Evolutionary conservation across 2,329 filamentous ascomycete species (phyloP), one percentile per base, ranked within the genome.

Genomic region (Talaromyces sp.): DNA sequence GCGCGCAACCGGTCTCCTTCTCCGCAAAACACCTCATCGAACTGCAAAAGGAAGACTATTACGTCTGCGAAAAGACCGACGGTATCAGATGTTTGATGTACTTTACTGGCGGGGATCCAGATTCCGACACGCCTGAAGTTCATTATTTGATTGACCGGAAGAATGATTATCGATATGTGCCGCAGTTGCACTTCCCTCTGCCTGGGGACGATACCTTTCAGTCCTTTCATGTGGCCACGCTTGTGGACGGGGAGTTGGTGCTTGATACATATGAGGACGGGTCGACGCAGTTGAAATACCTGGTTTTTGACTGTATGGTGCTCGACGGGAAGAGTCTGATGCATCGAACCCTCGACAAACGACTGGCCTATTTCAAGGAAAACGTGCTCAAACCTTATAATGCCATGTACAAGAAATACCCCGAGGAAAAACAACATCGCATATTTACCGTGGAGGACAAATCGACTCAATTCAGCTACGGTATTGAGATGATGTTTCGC

Each of bases 61-160:
- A 92, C 71, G 89, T 99, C 63, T 97, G 93, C 79, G 94, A 99
- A 76, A 99, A 99, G 78, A 96, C 93, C 1, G 94, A 99, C 70
- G 94, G 94, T 56, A 90, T 97, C 63, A 86, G 94, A 63, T 97
- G 95, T 73, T 83, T 99, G n/a, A 84, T 99, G 63, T 97, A 95
- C 78, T 85, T 94, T 63, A 91, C 89, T 53, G 70, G 71, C 57
- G 73, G 73, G 5, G 75, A 77, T 37, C 69, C 70, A 19, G 73
- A 78, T 7, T 87, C 88, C 69, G 77, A 79, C 22, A 81, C 85
- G 41, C 71, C 77, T 5, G 91, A 95, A 70, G 82, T 87, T 22
- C 89, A 94, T 69, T 97, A 96, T 77, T 81, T 99, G 58, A 96
- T 99, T 75, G 93, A 99, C 76, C 91, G 94, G 69, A 96, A 92